A percentile compares a stretch with the other conserved stretches of the same genome.
Evolutionary conservation across 2,329 filamentous ascomycete genomes (phyloP).

Genomic region (Colletotrichum trifolii): DNA sequence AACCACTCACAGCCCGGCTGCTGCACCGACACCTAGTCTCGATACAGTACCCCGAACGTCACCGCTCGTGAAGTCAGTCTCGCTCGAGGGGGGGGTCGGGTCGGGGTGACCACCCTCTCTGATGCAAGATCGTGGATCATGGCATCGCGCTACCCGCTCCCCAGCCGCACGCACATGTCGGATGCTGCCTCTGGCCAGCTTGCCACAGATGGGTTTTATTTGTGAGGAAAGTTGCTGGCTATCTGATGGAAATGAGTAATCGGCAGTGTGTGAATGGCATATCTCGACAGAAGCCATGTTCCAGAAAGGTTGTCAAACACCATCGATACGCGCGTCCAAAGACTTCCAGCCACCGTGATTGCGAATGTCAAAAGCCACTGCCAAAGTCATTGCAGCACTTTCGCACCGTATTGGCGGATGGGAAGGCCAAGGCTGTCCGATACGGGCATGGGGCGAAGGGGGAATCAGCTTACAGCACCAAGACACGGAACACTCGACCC

Average conservation of each 20-base stretch:
- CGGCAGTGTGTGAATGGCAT: too few relatives aligned
- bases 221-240: too few relatives aligned
- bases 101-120: background rate
- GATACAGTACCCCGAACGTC: background rate
- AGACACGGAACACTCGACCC: too few relatives aligned
- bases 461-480: too few relatives aligned
- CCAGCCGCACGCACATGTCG: background rate
- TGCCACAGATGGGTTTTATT: background rate
- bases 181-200: background rate
- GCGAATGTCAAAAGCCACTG: background rate
- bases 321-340: too few relatives aligned
- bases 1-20: background rate
- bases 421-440: conserved; percentile 20
- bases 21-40: background rate
- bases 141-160: background rate
- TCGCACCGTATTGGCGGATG: background rate
- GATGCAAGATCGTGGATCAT: conserved; percentile 23
- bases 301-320: too few relatives aligned
- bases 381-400: too few relatives aligned
- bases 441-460: conserved; percentile 13
- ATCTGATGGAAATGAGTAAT: too few relatives aligned
- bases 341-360: too few relatives aligned
- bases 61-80: background rate
- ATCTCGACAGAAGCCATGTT: too few relatives aligned
- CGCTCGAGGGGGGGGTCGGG: background rate